phyloP scores from a whole-genome alignment of 805 yeast species.

The Candida montana region DNA sequence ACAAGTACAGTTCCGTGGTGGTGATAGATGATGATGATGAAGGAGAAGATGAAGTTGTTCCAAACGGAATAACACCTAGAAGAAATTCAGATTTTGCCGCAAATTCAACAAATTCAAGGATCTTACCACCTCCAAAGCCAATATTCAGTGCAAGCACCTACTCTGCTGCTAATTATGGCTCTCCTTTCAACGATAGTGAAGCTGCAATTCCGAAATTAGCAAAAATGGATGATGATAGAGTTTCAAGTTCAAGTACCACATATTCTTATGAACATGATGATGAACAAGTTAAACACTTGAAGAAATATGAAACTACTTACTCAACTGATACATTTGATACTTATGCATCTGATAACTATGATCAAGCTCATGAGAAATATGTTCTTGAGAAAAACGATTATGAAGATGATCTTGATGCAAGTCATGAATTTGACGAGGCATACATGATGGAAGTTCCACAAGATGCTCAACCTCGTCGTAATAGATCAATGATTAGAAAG shows the following conservation, averaged over 20 bases:
- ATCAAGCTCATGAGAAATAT: neutral
- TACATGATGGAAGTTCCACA: conserved; percentile 37
- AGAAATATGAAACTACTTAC: conserved; percentile 16
- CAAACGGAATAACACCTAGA: conserved; percentile 31
- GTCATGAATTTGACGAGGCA: conserved; percentile 38
- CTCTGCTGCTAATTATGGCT: conserved; percentile 44
- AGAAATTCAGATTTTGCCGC: conserved; percentile 19
- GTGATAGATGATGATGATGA: conserved; percentile 38
- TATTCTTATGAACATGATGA: conserved; percentile 9
- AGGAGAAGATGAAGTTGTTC: no score
- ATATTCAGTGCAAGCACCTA: conserved; percentile 57
- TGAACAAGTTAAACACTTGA: conserved; percentile 18
- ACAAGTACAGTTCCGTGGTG: conserved; percentile 42
- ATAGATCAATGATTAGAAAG: conserved; percentile 63
- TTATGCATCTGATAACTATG: neutral
- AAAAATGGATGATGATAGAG: conserved; percentile 23
- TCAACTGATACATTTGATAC: conserved; percentile 37
- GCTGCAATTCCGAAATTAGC: conserved; percentile 13
- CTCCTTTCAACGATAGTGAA: conserved; percentile 1
- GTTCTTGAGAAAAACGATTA: conserved; percentile 6
- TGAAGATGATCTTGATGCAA: conserved; percentile 13
- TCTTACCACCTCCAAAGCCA: conserved; percentile 61
- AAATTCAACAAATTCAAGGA: conserved; percentile 29
- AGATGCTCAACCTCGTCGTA: conserved; percentile 48
- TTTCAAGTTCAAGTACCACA: conserved; percentile 28